These are phyloP conservation scores for Astragalus glycyphyllos DNA, from an alignment of 306 rosid genomes.

Conservation along the genomic window DNA sequence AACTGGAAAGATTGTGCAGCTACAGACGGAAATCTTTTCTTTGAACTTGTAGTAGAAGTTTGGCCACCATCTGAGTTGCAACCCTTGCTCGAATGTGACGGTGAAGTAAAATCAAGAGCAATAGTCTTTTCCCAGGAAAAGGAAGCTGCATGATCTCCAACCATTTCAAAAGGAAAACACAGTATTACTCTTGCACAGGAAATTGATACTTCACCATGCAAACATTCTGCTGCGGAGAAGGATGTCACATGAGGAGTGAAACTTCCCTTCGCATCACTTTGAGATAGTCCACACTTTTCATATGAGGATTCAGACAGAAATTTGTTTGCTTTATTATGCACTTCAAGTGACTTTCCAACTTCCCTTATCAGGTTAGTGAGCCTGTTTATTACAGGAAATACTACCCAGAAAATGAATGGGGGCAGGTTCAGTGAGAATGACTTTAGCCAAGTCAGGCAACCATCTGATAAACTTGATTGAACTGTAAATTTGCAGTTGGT, in stretches of 20 bases:
- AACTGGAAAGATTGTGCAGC: constrained; percentile 64
- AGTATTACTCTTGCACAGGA: constrained; percentile 75
- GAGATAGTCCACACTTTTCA: constrained; percentile 49
- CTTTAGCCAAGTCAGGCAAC: constrained; percentile 49
- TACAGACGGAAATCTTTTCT: constrained; percentile 58
- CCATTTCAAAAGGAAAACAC: constrained; percentile 74
- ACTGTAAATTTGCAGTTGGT: constrained; percentile 58
- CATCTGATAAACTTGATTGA: constrained; percentile 62
- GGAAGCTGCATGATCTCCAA: constrained; percentile 46
- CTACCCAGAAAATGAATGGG: constrained; percentile 77
- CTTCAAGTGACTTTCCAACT: constrained; percentile 57
- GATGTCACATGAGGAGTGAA: constrained; percentile 53
- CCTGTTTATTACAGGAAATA: constrained; percentile 58
- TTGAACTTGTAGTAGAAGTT: constrained; percentile 53
- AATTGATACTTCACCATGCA: constrained; percentile 68
- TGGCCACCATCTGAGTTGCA: constrained; percentile 46
- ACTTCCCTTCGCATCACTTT: constrained; percentile 48
- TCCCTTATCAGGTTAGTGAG: constrained; percentile 56
- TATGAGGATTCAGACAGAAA: constrained; percentile 42
- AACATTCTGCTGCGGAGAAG: constrained; percentile 57
- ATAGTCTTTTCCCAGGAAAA: constrained; percentile 73
- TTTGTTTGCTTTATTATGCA: constrained; percentile 44
- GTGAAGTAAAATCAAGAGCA: constrained; percentile 76
- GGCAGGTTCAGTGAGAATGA: constrained; percentile 76
- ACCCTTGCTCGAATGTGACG: constrained; percentile 48